phyloP scores from a whole-genome alignment of 306 rosid species.

The Chamaecrista fasciculata region DNA sequence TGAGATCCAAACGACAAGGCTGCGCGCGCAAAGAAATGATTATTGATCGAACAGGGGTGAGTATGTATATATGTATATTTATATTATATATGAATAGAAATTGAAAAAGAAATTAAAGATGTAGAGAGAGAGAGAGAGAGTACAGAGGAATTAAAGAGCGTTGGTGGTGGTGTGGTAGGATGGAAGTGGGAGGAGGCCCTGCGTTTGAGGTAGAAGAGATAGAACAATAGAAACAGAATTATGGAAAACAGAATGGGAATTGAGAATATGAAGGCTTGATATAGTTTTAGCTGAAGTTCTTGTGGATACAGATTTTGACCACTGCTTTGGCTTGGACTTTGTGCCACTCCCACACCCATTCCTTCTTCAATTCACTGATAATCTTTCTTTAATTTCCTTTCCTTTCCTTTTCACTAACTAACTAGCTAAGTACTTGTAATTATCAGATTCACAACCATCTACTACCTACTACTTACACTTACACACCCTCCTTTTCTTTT shows the following conservation, averaged over 20 bases:
- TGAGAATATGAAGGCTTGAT: constrained; percentile 85
- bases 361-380: too few relatives aligned
- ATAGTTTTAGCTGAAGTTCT: constrained; percentile 77
- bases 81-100: too few relatives aligned
- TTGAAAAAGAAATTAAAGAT: neutral
- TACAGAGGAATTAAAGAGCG: constrained; percentile 4
- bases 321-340: constrained; percentile 43
- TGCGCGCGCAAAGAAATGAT: too few relatives aligned
- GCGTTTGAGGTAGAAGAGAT: constrained; percentile 86
- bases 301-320: constrained; percentile 67
- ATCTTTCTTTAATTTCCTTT: too few relatives aligned
- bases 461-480: too few relatives aligned
- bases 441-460: too few relatives aligned
- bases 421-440: too few relatives aligned
- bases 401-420: too few relatives aligned
- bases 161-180: neutral
- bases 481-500: too few relatives aligned
- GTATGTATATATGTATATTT: too few relatives aligned
- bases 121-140: neutral
- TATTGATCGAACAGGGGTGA: too few relatives aligned
- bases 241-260: constrained; percentile 85
- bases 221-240: constrained; percentile 68
- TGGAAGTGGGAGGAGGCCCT: constrained; percentile 45
- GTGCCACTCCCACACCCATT: constrained; percentile 31
- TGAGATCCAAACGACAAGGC: constrained; percentile 61